phyloP scores from a whole-genome alignment of 2,329 filamentous ascomycete species.

The Neonectria faginata region DNA sequence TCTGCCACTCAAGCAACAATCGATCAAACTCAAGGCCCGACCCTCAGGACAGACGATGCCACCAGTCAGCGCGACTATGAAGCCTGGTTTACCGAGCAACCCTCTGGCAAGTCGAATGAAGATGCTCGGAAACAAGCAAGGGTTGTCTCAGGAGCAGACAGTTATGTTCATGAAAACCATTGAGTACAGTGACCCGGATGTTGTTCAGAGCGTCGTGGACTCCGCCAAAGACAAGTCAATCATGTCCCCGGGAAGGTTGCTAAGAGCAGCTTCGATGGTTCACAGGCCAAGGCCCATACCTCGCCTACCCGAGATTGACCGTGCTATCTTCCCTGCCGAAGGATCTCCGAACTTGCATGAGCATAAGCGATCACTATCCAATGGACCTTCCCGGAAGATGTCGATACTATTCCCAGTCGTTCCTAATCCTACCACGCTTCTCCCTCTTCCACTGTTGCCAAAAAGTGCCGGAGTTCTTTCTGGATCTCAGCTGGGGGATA shows the following conservation, averaged over 20 bases:
- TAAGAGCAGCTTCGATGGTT: constrained; percentile 52
- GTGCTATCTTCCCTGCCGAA: constrained; percentile 61
- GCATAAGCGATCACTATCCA: constrained; percentile 64
- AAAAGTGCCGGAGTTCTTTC: constrained; percentile 53
- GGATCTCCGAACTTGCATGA: constrained; percentile 50
- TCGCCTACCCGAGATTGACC: constrained; percentile 59
- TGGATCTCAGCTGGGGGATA: constrained; percentile 62
- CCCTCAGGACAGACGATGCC: constrained; percentile 49
- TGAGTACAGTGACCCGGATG: constrained; percentile 63
- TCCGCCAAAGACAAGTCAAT: constrained; percentile 46
- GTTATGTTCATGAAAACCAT: constrained; percentile 69
- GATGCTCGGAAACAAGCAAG: constrained; percentile 43
- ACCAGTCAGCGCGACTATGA: constrained; percentile 58
- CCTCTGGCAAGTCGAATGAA: constrained; percentile 56
- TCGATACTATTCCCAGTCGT: constrained; percentile 57
- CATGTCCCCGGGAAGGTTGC: constrained; percentile 45
- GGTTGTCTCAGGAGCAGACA: constrained; percentile 55
- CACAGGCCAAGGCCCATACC: constrained; percentile 69
- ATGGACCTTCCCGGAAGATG: constrained; percentile 59
- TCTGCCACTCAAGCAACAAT: constrained; percentile 48
- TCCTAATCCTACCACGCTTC: constrained; percentile 58
- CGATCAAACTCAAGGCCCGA: constrained; percentile 47
- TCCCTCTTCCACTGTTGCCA: constrained; percentile 63
- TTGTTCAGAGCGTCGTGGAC: constrained; percentile 62
- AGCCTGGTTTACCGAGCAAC: constrained; percentile 61